Evolutionary conservation across 2,329 filamentous ascomycete species (phyloP).

Genomic region (Beauveria australis): DNA sequence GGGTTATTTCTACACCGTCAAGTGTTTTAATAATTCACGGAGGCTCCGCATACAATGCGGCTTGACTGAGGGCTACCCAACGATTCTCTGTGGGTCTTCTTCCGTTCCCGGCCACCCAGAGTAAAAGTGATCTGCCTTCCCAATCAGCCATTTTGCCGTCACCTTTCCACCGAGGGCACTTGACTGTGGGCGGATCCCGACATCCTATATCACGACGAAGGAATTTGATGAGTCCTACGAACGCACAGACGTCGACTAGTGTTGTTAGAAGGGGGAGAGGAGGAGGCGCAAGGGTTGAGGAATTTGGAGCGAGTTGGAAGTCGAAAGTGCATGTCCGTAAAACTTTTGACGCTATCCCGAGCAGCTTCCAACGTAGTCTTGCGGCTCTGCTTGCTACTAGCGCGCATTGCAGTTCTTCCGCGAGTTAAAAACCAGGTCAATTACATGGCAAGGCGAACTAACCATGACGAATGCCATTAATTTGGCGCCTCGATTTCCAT

Average conservation of each 20-base stretch:
- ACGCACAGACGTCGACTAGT: neutral
- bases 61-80: conserved; percentile 45
- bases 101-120: conserved; percentile 49
- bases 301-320: neutral
- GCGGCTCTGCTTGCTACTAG: neutral
- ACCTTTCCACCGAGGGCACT: conserved; percentile 29
- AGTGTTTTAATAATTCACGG: conserved; percentile 39
- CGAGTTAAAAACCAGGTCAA: neutral
- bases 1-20: conserved; percentile 43
- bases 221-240: neutral
- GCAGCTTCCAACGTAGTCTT: neutral
- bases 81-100: conserved; percentile 39
- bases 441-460: neutral
- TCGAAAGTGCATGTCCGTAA: neutral
- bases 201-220: conserved; percentile 20
- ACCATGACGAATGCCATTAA: neutral
- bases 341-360: neutral
- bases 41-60: conserved; percentile 42
- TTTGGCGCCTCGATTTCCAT: neutral
- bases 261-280: neutral
- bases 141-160: conserved; percentile 32
- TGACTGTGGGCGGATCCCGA: conserved; percentile 46
- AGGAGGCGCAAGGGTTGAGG: neutral
- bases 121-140: conserved; percentile 37
- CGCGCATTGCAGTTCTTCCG: neutral